phyloP scores from a whole-genome alignment of 768 basidiomycete genomes.

The Auriscalpium microsporum region DNA sequence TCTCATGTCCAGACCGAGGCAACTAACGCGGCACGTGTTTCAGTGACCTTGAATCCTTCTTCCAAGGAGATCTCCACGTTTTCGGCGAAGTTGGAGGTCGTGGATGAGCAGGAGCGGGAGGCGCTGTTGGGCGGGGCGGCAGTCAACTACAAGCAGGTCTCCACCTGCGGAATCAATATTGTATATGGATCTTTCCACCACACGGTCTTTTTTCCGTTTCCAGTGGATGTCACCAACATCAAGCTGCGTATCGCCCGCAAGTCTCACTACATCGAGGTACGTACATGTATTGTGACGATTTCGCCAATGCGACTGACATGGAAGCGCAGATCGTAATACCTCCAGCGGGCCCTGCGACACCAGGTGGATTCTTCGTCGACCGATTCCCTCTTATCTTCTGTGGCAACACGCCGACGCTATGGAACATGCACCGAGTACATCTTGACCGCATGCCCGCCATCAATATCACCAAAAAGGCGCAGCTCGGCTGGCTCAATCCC shows the following conservation, averaged over 20 bases:
- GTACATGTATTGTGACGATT: not conserved
- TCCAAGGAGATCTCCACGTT: not conserved
- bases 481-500: conserved; percentile 24
- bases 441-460: conserved; percentile 29
- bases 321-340: conserved; percentile 27
- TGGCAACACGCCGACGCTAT: conserved; percentile 6
- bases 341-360: conserved; percentile 10
- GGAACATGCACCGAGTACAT: conserved; percentile 35
- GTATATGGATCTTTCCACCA: conserved; percentile 20
- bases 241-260: conserved; percentile 46
- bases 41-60: not conserved
- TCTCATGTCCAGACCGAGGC: conserved; percentile 3
- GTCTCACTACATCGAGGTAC: conserved; percentile 39
- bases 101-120: conserved; percentile 1
- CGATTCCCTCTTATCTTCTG: conserved; percentile 21
- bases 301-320: not conserved
- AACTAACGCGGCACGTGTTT: conserved; percentile 1
- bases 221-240: conserved; percentile 29
- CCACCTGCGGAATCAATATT: conserved; percentile 27
- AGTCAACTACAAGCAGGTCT: conserved; percentile 18
- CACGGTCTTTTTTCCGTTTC: conserved; percentile 34
- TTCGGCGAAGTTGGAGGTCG: not conserved
- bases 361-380: conserved; percentile 14
- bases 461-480: conserved; percentile 11
- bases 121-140: conserved; percentile 5